These are phyloP conservation scores for Aegilops bicornis DNA, from an alignment of 176 grass and related monocot genomes.

Conservation along the genomic window DNA sequence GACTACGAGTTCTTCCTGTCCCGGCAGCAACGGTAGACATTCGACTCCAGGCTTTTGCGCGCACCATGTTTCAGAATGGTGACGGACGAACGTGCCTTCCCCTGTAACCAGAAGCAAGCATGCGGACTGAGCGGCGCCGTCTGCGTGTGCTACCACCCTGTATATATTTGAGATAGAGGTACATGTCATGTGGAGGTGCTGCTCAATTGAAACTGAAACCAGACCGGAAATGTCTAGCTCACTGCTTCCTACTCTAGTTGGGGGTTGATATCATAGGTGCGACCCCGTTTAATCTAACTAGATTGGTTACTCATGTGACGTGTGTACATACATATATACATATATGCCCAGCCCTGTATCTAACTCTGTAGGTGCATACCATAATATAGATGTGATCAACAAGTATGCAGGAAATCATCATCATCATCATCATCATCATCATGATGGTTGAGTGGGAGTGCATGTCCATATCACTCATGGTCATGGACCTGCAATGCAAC, in stretches of 20 bases:
- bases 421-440: neutral
- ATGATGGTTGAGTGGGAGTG: neutral
- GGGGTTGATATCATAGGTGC: neutral
- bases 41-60: neutral
- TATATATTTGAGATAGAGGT: neutral
- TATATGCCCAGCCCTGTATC: neutral
- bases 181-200: neutral
- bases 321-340: neutral
- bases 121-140: too few relatives aligned
- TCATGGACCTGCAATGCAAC: too few relatives aligned
- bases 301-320: too few relatives aligned
- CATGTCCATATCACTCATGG: too few relatives aligned
- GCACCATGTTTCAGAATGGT: neutral
- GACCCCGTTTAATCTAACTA: too few relatives aligned
- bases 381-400: neutral
- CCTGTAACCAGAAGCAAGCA: neutral
- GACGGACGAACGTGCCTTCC: too few relatives aligned
- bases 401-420: too few relatives aligned
- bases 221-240: neutral
- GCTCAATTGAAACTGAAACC: neutral
- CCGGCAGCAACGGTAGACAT: slow-evolving; percentile 21
- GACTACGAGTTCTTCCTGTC: slow-evolving; percentile 84
- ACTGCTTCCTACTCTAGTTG: neutral
- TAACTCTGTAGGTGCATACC: neutral
- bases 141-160: neutral